Base-by-base conservation (phyloP, 345 rosid species). In the Citrus cavaleriei region DNA sequence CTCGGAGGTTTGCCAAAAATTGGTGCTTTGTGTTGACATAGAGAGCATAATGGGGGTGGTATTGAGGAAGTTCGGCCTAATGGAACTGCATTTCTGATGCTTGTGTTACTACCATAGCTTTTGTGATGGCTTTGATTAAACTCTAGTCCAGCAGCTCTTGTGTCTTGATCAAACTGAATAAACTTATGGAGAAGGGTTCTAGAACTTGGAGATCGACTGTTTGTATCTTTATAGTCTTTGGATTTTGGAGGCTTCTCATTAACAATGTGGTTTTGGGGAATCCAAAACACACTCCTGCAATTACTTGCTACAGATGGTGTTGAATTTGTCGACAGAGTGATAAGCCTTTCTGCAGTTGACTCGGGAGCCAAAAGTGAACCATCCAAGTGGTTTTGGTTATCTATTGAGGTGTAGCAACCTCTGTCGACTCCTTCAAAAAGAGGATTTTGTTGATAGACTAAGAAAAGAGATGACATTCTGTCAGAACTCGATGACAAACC, bases 31-130 rank as follows among this genome's bases (percentile, higher is more conserved):
- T 90, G 88, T 75, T 88, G 91, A 85, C 96, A 92, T n/a, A 89
- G 75, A 8, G 93, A 89, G 81, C 96, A 92, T 67, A 92, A 70
- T 10, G 96, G 96, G 79, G 96, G 96, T 68, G 96, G 96, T 77
- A 76, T 72, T 2, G 90, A 90, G 72, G 91, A 88, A 57, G 84
- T 80, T 87, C 92, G 88, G 55, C 88, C 87, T 35, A 87, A 77
- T 55, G 93, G 78, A 68, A 88, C 89, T 27, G 86, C 83, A 74
- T 74, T 81, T 73, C 85, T 89, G 54, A 77, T 72, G 79, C 76
- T 80, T 75, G 96, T 81, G 77, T 57, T 80, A 51, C 71, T 77
- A 57, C 35, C 74, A 58, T 62, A 76, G 35, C 83, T 78, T n/a
- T 74, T 82, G 3, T 76, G 80, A 65, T 78, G 82, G 42, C 79